Conservation (phyloP, 2,329 filamentous ascomycete genomes). For the Remersonia thermophila region DNA sequence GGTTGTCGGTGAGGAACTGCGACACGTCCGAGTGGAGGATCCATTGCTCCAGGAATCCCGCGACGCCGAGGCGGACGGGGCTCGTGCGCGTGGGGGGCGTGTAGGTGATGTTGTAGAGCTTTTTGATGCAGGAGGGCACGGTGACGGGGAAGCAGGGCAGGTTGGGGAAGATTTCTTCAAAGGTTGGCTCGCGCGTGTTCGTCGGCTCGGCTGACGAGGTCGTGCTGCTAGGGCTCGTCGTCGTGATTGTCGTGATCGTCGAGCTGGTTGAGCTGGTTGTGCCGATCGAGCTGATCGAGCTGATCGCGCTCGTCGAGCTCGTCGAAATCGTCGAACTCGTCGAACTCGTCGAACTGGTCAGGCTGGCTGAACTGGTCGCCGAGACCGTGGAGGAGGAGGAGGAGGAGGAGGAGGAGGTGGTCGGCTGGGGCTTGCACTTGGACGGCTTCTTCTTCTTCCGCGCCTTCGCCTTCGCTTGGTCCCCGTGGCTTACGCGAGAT, state of each 20-base stretch:
- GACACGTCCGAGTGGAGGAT: conserved; percentile 31
- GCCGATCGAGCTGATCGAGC: too few species aligned
- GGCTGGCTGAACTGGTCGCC: too few species aligned
- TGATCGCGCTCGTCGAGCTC: too few species aligned
- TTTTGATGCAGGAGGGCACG: conserved; percentile 29
- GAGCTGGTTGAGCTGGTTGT: too few species aligned
- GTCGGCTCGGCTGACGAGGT: conserved; percentile 6
- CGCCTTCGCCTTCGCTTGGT: not conserved
- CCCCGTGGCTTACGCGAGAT: too few species aligned
- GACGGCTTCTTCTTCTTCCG: not conserved
- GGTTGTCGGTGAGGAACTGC: conserved; percentile 26
- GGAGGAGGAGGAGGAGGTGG: too few species aligned
- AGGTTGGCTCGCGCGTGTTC: not conserved
- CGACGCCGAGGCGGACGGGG: conserved; percentile 31
- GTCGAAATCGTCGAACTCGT: too few species aligned
- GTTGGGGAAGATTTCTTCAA: conserved; percentile 12
- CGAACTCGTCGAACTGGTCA: too few species aligned
- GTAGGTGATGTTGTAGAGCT: conserved; percentile 35
- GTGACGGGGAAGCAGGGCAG: conserved; percentile 23
- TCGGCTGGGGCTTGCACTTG: too few species aligned
- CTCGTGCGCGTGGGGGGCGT: conserved; percentile 19
- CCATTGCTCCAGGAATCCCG: conserved; percentile 38
- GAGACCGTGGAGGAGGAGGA: too few species aligned
- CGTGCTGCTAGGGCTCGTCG: not conserved
- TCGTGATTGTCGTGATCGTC: not conserved